phyloP scores from a whole-genome alignment of 73 alveolate species.

The Stentor roeselii region DNA sequence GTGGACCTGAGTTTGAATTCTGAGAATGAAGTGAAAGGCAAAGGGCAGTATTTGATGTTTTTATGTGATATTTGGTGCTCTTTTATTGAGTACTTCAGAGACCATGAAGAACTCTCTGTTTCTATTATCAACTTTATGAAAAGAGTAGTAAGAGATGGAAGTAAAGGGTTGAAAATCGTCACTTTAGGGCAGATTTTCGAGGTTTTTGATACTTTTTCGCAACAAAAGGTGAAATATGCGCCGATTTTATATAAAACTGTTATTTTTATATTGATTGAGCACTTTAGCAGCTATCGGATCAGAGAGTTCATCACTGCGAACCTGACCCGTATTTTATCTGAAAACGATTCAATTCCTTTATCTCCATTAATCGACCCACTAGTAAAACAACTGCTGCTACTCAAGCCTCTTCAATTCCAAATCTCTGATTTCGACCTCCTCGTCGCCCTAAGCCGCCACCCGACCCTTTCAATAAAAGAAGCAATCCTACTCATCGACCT shows the following conservation, averaged over 20 bases:
- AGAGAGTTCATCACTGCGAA: constrained; percentile 27
- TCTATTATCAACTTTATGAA: constrained; percentile 48
- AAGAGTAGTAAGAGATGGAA: constrained; percentile 63
- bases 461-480: constrained; percentile 43
- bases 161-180: constrained; percentile 47
- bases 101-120: constrained; percentile 54
- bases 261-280: constrained; percentile 86
- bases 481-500: constrained; percentile 48
- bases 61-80: constrained; percentile 67
- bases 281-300: constrained; percentile 70
- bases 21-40: constrained; percentile 47
- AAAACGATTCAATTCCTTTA: constrained; percentile 50
- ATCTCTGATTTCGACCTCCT: constrained; percentile 55
- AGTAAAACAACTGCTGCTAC: constrained; percentile 43
- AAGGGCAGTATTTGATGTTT: constrained; percentile 46
- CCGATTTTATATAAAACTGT: constrained; percentile 86
- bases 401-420: constrained; percentile 37
- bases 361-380: constrained; percentile 60
- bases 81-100: constrained; percentile 48
- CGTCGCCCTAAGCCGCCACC: constrained; percentile 43
- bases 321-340: constrained; percentile 36
- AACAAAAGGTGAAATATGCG: constrained; percentile 86
- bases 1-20: constrained; percentile 54
- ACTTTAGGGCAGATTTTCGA: constrained; percentile 54
- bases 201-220: constrained; percentile 69